Evolutionary conservation across 2,329 filamentous ascomycete species (phyloP), one percentile per base, ranked within the genome.

Genomic region (Aspergillus novofumigatus): DNA sequence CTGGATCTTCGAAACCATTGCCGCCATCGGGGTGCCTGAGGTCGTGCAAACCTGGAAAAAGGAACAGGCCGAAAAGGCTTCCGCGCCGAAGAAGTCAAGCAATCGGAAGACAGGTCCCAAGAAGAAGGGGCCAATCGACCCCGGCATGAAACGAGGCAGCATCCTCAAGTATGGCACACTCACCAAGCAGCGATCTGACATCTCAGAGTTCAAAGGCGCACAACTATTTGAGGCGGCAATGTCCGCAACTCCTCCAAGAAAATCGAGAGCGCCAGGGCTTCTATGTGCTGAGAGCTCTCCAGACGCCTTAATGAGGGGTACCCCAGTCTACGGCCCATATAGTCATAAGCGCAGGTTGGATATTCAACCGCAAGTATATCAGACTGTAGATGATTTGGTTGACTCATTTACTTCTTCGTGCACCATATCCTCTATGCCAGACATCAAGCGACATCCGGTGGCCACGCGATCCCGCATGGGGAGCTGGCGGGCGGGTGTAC

Each of bases 1-100:
- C 9, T 93, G 90, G 90, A 74, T 92, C 5, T 79, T 88, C 23
- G 84, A 87, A 63, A 80, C 82, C 0, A 78, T 90, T 53, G 83
- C 85, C 4, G 84, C 81, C 56, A 70, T 87, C 2, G 88, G 89
- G 0, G 80, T 87, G 54, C 88, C 88, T 3, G 74, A 86, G 2
- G 83, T 83, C 28, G 82, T 90, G 0, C 79, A 86, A 61, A 82
- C 83, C 45, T 92, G 88, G 82, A 83, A 90, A 49, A 69, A 68
- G 38, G 70, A 72, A 59, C 68, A 72, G 56, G 60, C 64, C 4
- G 66, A 67, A 21, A 75, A 73, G 56, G 62, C 59, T 47, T 60
- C 69, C 9, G 64, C 66, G 2, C 62, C 67, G 6, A 72, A 70
- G 49, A 67, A 73, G 35, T 51, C 65, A n/a, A 62, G 55, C 4